Conservation (phyloP, 2,329 filamentous ascomycete genomes). For the Xylaria sp. region DNA sequence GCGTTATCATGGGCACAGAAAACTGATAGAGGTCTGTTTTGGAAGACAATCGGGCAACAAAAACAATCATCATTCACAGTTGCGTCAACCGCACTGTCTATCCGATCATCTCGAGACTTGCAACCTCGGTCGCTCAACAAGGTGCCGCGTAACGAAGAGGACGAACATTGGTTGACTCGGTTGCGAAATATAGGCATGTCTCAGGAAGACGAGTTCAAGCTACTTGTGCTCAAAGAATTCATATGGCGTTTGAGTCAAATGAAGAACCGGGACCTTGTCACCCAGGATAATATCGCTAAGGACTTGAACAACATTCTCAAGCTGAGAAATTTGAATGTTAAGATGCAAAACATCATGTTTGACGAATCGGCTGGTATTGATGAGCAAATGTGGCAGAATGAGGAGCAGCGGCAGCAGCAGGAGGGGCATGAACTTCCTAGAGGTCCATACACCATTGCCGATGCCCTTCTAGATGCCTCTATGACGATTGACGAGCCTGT, state of each 20-base stretch:
- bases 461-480: constrained; percentile 91
- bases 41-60: constrained; percentile 79
- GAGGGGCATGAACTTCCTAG: constrained; percentile 51
- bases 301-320: constrained; percentile 78
- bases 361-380: constrained; percentile 75
- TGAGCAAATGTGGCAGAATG: constrained; percentile 49
- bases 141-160: constrained; percentile 84
- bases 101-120: constrained; percentile 67
- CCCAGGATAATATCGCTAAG: constrained; percentile 55
- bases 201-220: constrained; percentile 87
- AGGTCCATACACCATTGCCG: constrained; percentile 81
- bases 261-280: constrained; percentile 65
- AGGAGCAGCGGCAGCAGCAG: constrained; percentile 45
- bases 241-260: constrained; percentile 87
- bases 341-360: constrained; percentile 91
- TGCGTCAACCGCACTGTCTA: constrained; percentile 65
- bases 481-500: constrained; percentile 82
- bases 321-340: constrained; percentile 79
- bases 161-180: constrained; percentile 91
- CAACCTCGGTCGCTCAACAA: constrained; percentile 69
- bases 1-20: constrained; percentile 87
- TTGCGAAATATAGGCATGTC: constrained; percentile 85
- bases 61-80: constrained; percentile 73
- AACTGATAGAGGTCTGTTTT: constrained; percentile 84
- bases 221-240: constrained; percentile 87